Base-by-base conservation (phyloP, 129 eudicot genomes). In the Ambrosia artemisiifolia region DNA sequence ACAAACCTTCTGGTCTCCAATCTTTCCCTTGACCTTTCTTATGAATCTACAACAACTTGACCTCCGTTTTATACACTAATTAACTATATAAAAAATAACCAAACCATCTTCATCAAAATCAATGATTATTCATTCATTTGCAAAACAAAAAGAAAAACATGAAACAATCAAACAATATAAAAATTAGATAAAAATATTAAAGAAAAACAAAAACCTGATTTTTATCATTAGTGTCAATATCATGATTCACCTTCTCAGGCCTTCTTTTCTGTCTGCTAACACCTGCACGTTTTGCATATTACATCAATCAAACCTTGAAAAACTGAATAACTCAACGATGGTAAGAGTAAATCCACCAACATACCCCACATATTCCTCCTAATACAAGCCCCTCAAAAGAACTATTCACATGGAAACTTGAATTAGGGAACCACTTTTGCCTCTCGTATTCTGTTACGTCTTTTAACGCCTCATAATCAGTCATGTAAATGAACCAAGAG, bases 291-390 rank as follows among this genome's bases (percentile, higher is more conserved):
- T 76, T 70, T 13, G 48, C 40, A 55, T 57, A 67, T 49, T 40
- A 14, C 60, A 55, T 38, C 13, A 65, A 67, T 17, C 46, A 62
- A 72, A 10, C 71, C 67, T 36, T 14, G 7, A 71, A 53, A 50
- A 62, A 35, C 33, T 34, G 2, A 13, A 55, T 16, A n/a, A n/a
- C 18, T 43, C 28, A 32, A 50, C 20, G 38, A 76, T 11, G 19
- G 2, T 44, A 43, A 12, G 43, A 14, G 53, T 43, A 74, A 59
- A 66, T 56, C 18, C 20, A 75, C 10, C 14, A 64, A 57, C 85
- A 71, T 83, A 92, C 98, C 8, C 98, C 98, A 38, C 96, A 96
- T 80, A 92, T 77, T 78, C 98, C 98, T 85, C 98, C 98, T 75
- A 92, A 79, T 11, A 92, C 40, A 61, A 92, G 87, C 75, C 98